Evolutionary conservation across 2,329 filamentous ascomycete species (phyloP), one percentile per base, ranked within the genome.

Genomic region (Hypoxylon sp.): DNA sequence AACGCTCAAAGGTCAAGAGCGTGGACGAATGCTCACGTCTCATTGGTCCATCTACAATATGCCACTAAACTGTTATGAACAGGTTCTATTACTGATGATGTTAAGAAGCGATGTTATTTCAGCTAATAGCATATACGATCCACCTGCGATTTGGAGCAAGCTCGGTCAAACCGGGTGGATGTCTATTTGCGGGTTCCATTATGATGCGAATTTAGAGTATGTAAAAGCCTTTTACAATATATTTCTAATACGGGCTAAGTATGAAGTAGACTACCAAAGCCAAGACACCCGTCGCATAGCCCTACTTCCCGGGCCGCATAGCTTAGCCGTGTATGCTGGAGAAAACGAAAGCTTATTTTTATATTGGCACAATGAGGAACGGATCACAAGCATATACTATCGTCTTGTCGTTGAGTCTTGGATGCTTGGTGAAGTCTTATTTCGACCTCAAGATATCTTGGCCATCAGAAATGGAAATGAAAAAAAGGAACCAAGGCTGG

Each of bases 361-460:
- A 34, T 50, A 25, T 13, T 51, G 61, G 50, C 23, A 13, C 13
- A 32, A 59, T 36, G 46, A 48, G 4, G 34, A 57, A 11, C 23
- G 5, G 11, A 57, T 30, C 25, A 51, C 10, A 58, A 67, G 60
- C 52, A 59, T 61, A 56, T 55, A 23, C 48, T 49, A 43, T 50
- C 32, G 36, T 51, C 52, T 57, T 58, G 43, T 30, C 17, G 57
- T 34, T 34, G 43, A 52, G 53, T 49, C 58, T 65, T 63, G 50
- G 60, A 36, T 6, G 57, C 68, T 70, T 68, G 59, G 61, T 63
- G 55, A 70, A 65, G 50, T 59, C 65, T 68, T 68, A 38, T 65
- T 68, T 70, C 34, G 34, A 65, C 61, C 23, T 53, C 38, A 30
- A 19, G 25, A 52, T 46, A 58, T 41, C 65, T 70, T 66, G 65